Percentiles rank a stretch among this genome's conserved stretches.
Conservation (phyloP, 106 monocot species). For the Narthecium ossifragum region DNA sequence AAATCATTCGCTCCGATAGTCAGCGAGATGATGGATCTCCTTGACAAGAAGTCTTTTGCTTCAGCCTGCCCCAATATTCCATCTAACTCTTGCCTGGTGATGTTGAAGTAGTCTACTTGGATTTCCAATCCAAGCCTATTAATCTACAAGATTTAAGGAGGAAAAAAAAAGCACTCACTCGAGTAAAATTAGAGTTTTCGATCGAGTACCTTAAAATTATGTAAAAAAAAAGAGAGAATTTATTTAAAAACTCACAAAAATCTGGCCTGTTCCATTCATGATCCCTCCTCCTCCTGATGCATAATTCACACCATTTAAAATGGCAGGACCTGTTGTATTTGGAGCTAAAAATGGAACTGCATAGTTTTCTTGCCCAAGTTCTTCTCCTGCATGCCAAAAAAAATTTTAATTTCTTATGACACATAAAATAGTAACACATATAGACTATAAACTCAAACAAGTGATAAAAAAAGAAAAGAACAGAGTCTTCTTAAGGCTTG, state of each 20-base stretch:
- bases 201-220: too few species aligned
- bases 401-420: not conserved
- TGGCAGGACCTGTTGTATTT: conserved; percentile 47
- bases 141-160: conserved; percentile 41
- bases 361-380: conserved; percentile 21
- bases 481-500: too few species aligned
- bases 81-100: conserved; percentile 57
- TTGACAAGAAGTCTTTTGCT: conserved; percentile 41
- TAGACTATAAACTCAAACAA: too few species aligned
- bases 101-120: conserved; percentile 81
- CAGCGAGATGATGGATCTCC: conserved; percentile 61
- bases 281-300: conserved; percentile 91
- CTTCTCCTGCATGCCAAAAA: conserved; percentile 14
- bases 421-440: too few species aligned
- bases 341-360: conserved; percentile 63
- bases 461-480: too few species aligned
- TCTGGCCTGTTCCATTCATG: conserved; percentile 61
- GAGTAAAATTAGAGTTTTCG: too few species aligned
- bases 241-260: conserved; percentile 42
- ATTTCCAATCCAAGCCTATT: conserved; percentile 79
- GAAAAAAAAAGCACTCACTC: too few species aligned
- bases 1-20: conserved; percentile 90
- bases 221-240: not conserved
- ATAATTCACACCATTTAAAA: conserved; percentile 79
- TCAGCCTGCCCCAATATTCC: conserved; percentile 48